Evolutionary conservation across 345 rosid species (phyloP).

Genomic region (Citrus reticulata): DNA sequence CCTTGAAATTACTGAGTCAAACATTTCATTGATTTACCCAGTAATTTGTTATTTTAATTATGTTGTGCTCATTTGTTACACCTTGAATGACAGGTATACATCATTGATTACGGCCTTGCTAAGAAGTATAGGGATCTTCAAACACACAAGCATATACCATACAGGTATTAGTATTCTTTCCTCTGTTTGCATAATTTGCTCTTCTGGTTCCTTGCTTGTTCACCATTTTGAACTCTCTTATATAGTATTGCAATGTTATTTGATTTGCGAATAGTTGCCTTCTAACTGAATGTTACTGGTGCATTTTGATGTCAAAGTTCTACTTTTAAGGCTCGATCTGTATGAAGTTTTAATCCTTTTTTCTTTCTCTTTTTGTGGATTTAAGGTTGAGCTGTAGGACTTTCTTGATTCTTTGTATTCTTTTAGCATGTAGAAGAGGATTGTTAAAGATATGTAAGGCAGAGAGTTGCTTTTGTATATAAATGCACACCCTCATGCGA

Average conservation of each 20-base stretch:
- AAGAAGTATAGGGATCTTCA: conserved; percentile 86
- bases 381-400: background rate
- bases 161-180: conserved; percentile 36
- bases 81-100: conserved; percentile 48
- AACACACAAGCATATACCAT: conserved; percentile 88
- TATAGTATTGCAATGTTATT: background rate
- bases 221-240: background rate
- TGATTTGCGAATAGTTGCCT: background rate
- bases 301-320: background rate
- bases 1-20: background rate
- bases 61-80: background rate
- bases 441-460: background rate
- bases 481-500: background rate
- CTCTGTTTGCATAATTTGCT: background rate
- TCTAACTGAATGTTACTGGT: conserved; percentile 2
- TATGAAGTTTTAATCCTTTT: background rate
- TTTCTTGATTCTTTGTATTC: background rate
- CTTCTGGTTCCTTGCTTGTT: background rate
- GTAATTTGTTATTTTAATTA: background rate
- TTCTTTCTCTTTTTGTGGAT: background rate
- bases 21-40: background rate
- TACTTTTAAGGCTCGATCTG: background rate
- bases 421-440: background rate
- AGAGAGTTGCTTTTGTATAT: too few relatives aligned
- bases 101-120: conserved; percentile 86